Conservation (phyloP, 305 asterid genomes). For the Fraxinus velutina region DNA sequence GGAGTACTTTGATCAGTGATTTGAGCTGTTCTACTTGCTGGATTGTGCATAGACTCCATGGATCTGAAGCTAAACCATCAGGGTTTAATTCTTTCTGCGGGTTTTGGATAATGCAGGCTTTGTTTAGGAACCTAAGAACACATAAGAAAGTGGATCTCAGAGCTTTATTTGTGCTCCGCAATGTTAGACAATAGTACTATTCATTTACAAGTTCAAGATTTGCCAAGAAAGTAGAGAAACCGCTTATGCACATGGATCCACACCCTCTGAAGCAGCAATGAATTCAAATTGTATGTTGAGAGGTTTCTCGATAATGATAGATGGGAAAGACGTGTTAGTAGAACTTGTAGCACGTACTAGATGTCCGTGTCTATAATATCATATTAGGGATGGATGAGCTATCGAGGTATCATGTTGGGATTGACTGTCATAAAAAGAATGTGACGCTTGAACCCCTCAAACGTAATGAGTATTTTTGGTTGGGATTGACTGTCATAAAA, state of each 20-base stretch:
- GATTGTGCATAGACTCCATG: conserved; percentile 58
- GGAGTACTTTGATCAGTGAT: conserved; percentile 49
- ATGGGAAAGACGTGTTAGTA: not conserved
- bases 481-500: not conserved
- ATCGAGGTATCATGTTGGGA: not conserved
- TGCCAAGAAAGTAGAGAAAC: not conserved
- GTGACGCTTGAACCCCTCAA: not conserved
- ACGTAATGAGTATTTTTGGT: not conserved
- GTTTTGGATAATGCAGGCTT: conserved; percentile 51
- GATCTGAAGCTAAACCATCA: conserved; percentile 45
- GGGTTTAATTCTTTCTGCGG: conserved; percentile 39
- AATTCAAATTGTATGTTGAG: not conserved
- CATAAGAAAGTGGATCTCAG: not conserved
- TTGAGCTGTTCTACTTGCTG: conserved; percentile 66
- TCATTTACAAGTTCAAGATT: not conserved
- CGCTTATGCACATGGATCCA: not conserved
- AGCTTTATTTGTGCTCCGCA: not conserved
- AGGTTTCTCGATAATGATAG: not conserved
- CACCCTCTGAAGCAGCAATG: not conserved
- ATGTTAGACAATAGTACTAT: not conserved
- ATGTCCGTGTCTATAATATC: not conserved
- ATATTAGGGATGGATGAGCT: not conserved
- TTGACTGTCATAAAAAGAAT: not conserved
- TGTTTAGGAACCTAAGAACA: conserved; percentile 46
- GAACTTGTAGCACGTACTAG: not conserved